Conservation (phyloP, 2,329 filamentous ascomycete genomes). For the Colletotrichum horii region DNA sequence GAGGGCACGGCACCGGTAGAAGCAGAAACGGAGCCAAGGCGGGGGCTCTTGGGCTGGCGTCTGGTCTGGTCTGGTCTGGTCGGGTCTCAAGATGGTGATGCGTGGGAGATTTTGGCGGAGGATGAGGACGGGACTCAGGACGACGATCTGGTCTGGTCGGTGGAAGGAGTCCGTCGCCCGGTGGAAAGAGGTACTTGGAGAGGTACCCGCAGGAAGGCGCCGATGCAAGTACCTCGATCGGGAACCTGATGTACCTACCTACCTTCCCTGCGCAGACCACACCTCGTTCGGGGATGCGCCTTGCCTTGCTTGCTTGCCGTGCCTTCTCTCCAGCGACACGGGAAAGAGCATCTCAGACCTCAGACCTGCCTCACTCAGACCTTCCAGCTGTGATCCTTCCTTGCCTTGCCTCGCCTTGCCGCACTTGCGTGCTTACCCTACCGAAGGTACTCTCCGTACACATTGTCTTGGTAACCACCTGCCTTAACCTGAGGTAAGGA, state of each 20-base stretch:
- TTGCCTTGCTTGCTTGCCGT: not conserved
- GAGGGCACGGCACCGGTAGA: not conserved
- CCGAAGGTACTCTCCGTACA: not conserved
- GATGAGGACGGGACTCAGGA: not conserved
- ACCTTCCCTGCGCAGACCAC: not conserved
- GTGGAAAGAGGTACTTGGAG: not conserved
- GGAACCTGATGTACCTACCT: not conserved
- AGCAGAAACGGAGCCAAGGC: not conserved
- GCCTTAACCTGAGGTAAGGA: not conserved
- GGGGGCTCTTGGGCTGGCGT: not conserved
- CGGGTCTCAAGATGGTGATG: not conserved
- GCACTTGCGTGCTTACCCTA: not conserved
- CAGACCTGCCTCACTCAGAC: not conserved
- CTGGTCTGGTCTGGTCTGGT: constrained; percentile 5
- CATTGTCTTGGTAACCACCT: not conserved
- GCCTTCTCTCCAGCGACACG: not conserved
- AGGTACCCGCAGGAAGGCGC: not conserved
- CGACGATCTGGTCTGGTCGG: not conserved
- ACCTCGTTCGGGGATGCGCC: not conserved
- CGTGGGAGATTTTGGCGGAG: constrained; percentile 1
- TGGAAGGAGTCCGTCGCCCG: constrained; percentile 6
- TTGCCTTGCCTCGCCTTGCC: not conserved
- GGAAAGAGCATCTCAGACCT: not conserved
- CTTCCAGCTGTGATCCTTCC: not conserved
- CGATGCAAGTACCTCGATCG: not conserved